These are phyloP conservation scores for Candida sojae DNA, from an alignment of 1,139 yeast genomes.

Conservation along the genomic window DNA sequence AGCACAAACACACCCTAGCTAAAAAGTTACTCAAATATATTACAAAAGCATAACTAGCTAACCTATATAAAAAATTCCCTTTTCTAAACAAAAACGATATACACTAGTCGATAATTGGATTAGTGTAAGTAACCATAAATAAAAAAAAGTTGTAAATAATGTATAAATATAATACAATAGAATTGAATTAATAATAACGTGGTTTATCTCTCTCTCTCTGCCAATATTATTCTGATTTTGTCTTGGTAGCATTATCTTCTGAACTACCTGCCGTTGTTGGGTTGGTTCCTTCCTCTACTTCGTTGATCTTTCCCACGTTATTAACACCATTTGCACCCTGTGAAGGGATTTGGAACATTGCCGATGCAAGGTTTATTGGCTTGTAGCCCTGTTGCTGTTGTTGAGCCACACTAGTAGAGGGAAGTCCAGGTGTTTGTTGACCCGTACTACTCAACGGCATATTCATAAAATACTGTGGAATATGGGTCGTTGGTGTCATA, in stretches of 20 bases:
- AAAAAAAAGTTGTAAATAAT: not conserved
- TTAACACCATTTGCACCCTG: conserved; percentile 1
- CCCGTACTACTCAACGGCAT: conserved; percentile 17
- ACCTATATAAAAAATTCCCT: not conserved
- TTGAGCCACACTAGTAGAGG: not conserved
- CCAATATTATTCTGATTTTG: conserved; percentile 2
- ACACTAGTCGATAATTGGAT: too few species aligned
- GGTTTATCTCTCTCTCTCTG: not conserved
- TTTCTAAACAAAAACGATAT: too few species aligned
- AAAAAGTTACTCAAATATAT: not conserved
- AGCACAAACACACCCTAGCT: not conserved
- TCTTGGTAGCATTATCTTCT: not conserved
- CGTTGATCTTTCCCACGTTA: conserved; percentile 1
- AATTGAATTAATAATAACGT: conserved; percentile 3
- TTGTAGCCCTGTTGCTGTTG: conserved; percentile 1
- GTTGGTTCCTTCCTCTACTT: conserved; percentile 10
- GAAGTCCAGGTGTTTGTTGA: conserved; percentile 5
- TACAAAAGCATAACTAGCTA: not conserved
- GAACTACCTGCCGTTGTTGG: conserved; percentile 12
- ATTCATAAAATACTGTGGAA: conserved; percentile 32
- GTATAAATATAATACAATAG: conserved; percentile 3
- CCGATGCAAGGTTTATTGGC: conserved; percentile 4
- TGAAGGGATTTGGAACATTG: conserved; percentile 3
- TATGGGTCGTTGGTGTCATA: conserved; percentile 41
- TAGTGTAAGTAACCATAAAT: too few species aligned